phyloP scores from a whole-genome alignment of 1,139 yeast genomes.

The Diutina rugosa region DNA sequence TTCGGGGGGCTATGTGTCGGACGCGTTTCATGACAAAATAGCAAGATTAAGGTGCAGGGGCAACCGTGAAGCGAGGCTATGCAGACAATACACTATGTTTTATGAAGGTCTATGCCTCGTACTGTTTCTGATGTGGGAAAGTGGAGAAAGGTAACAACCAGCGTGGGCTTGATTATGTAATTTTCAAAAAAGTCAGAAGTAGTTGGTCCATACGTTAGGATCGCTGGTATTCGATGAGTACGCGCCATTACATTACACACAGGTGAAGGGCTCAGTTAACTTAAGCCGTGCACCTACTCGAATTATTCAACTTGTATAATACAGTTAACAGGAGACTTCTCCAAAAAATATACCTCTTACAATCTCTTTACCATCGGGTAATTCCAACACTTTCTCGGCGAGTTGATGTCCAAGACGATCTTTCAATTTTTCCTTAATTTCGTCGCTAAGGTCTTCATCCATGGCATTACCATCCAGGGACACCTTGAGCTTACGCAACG shows the following conservation, averaged over 20 bases:
- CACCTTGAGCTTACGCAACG: conserved; percentile 33
- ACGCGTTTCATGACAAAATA: conserved; percentile 37
- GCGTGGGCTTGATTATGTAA: background rate
- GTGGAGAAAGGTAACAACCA: background rate
- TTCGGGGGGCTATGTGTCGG: conserved; percentile 20
- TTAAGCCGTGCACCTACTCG: background rate
- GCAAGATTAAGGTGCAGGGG: background rate
- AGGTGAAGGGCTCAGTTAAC: background rate
- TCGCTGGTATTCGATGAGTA: background rate
- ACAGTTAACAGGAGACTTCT: conserved; percentile 17
- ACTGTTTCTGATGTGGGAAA: background rate
- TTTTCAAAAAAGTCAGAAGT: no score
- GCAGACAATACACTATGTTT: background rate
- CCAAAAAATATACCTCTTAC: conserved; percentile 72
- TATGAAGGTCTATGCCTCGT: background rate
- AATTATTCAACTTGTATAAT: background rate
- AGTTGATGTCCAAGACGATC: conserved; percentile 53
- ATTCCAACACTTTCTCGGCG: conserved; percentile 34
- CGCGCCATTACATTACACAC: background rate
- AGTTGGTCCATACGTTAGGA: background rate
- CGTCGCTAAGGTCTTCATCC: conserved; percentile 22
- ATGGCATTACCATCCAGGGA: conserved; percentile 21
- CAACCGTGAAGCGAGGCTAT: background rate
- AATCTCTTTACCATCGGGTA: conserved; percentile 42
- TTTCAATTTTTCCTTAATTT: conserved; percentile 30